Base-by-base conservation (phyloP, 2,329 filamentous ascomycete genomes). In the Penicillium janthinellum region DNA sequence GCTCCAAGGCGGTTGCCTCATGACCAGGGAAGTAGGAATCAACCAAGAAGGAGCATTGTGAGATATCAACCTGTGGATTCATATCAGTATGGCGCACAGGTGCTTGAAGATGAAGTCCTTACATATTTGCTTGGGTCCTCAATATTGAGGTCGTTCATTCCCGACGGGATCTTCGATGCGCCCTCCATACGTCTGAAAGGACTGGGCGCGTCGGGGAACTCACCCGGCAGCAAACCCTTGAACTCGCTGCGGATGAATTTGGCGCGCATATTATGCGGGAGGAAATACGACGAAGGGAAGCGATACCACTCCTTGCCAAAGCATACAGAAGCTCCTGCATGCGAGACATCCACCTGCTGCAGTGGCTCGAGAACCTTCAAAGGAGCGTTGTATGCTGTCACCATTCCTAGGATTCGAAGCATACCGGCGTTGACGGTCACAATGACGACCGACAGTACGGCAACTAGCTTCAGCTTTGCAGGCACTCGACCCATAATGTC, bases 261-360 rank as follows among this genome's bases (percentile, higher is more conserved):
- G 68, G 91, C 90, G 64, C 86, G 88, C 81, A 95, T 90, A 52
- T 86, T 85, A n/a, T 88, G 81, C 0, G 95, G 94, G 3, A 99
- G 82, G 73, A 95, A 92, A 79, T 92, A 98, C 0, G 93, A 96
- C 0, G 90, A 94, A 1, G 95, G 94, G 73, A 97, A 98, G 38
- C 95, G 90, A 75, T 99, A 97, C 95, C 95, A 99, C 73, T 99
- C 95, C 74, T 98, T 99, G 31, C 91, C 92, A 41, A 96, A 85
- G 74, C 95, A 99, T 2, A 99, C 86, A 17, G 83, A 87, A 63
- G 91, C 89, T 15, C 88, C 90, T 1, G 79, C 73, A 0, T 79
- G 76, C 2, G 86, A 84, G 5, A 90, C 67, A 0, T 80, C 83
- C 8, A 79, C 70, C 14, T 82, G 70, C 47, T 79, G 78, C 20